phyloP scores from a whole-genome alignment of 2,329 filamentous ascomycete species.

The Aureobasidium melanogenum region DNA sequence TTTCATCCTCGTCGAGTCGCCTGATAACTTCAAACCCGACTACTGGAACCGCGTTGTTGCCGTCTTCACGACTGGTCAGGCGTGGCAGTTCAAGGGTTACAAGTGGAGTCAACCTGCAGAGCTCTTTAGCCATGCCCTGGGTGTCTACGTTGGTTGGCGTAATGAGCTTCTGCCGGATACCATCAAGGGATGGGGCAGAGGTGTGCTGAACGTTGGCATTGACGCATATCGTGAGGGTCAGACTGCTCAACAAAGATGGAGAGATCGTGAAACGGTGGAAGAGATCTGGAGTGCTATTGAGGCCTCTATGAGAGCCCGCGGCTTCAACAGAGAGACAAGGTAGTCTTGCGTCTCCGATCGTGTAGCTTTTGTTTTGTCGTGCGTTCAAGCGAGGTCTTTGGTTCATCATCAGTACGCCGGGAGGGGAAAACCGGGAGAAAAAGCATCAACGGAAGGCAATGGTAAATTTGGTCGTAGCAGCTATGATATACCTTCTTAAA shows the following conservation, averaged over 20 bases:
- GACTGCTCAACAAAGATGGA: conserved; percentile 50
- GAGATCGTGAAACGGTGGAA: conserved; percentile 89
- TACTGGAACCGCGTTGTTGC: conserved; percentile 95
- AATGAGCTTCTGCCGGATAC: conserved; percentile 71
- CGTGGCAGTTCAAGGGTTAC: conserved; percentile 98
- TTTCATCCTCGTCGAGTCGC: conserved; percentile 91
- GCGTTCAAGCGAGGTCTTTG: conserved; percentile 3
- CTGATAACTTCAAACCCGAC: conserved; percentile 92
- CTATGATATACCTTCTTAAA: not conserved
- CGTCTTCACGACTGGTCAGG: conserved; percentile 94
- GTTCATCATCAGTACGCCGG: not conserved
- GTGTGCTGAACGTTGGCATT: conserved; percentile 69
- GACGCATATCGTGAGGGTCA: conserved; percentile 64
- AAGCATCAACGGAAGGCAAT: not conserved
- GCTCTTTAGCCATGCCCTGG: conserved; percentile 79
- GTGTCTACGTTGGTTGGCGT: conserved; percentile 85
- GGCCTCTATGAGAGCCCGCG: conserved; percentile 68
- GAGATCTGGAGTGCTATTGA: conserved; percentile 86
- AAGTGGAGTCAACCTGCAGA: conserved; percentile 87
- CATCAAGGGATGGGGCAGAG: conserved; percentile 76
- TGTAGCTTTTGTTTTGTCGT: not conserved
- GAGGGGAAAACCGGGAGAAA: not conserved
- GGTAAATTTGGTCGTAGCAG: not conserved
- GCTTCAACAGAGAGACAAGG: not conserved
- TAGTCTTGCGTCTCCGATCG: not conserved